phyloP scores from a whole-genome alignment of 495 filamentous ascomycete genomes.

The Pseudevernia furfuracea region DNA sequence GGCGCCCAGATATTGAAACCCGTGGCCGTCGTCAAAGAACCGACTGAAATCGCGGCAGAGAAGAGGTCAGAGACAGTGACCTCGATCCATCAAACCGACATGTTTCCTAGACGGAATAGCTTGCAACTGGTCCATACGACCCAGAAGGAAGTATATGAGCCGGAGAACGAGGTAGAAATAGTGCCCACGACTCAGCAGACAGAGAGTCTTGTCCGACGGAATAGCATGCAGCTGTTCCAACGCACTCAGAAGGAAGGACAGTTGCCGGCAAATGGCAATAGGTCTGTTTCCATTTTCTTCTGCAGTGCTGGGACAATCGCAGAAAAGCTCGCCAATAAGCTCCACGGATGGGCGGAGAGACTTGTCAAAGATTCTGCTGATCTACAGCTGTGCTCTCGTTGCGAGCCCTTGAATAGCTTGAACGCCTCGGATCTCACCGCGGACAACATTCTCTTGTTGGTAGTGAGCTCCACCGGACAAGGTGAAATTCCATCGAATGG shows the following conservation, averaged over 20 bases:
- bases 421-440: conserved; percentile 10
- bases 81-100: background rate
- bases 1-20: background rate
- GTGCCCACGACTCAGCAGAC: background rate
- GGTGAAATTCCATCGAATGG: conserved; percentile 26
- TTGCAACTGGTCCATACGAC: background rate
- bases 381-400: background rate
- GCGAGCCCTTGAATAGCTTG: conserved; percentile 16
- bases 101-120: background rate
- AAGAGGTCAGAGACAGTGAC: background rate
- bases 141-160: background rate
- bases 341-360: conserved; percentile 10
- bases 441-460: conserved; percentile 20
- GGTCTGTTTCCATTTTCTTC: conserved; percentile 19
- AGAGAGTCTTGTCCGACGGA: background rate
- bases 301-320: conserved; percentile 28
- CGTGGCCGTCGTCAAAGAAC: background rate
- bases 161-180: too few species aligned
- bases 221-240: background rate
- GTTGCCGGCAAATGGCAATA: background rate
- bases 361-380: conserved; percentile 2
- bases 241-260: conserved; percentile 1
- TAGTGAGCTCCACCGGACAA: conserved; percentile 26
- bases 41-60: background rate
- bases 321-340: conserved; percentile 25